These are phyloP conservation scores for Tetrastigma voinierianum DNA, from an alignment of 164 flowering plant genomes.

Conservation along the genomic window DNA sequence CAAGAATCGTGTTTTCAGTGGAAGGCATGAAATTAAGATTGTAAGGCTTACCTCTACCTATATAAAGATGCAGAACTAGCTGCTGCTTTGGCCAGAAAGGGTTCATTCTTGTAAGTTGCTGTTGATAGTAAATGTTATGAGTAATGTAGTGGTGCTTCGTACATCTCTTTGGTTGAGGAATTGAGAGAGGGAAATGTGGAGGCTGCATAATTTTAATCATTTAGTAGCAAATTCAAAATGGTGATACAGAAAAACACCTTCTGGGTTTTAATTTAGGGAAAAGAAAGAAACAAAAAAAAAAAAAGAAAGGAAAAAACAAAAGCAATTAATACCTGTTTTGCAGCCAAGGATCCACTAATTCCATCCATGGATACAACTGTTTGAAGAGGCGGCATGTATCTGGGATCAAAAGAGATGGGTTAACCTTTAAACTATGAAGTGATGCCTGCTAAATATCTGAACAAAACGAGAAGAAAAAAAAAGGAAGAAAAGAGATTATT, in stretches of 20 bases:
- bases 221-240: conserved; percentile 1
- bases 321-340: conserved; percentile 20
- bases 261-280: neutral
- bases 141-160: conserved; percentile 49
- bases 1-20: conserved; percentile 19
- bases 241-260: neutral
- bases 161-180: conserved; percentile 45
- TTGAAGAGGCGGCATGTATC: conserved; percentile 16
- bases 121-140: conserved; percentile 36
- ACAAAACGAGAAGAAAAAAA: neutral
- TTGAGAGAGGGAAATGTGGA: conserved; percentile 26
- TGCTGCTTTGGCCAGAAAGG: conserved; percentile 24
- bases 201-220: conserved; percentile 24
- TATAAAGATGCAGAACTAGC: conserved; percentile 21
- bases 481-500: neutral
- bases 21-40: conserved; percentile 18
- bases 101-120: conserved; percentile 30
- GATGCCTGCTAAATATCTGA: neutral
- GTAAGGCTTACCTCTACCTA: conserved; percentile 17
- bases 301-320: too few relatives aligned
- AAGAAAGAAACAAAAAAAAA: too few relatives aligned
- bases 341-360: conserved; percentile 8
- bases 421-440: neutral
- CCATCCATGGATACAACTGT: conserved; percentile 11
- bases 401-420: conserved; percentile 6